phyloP scores from a whole-genome alignment of 2,329 filamentous ascomycete genomes.

The Ascomycota sp. region DNA sequence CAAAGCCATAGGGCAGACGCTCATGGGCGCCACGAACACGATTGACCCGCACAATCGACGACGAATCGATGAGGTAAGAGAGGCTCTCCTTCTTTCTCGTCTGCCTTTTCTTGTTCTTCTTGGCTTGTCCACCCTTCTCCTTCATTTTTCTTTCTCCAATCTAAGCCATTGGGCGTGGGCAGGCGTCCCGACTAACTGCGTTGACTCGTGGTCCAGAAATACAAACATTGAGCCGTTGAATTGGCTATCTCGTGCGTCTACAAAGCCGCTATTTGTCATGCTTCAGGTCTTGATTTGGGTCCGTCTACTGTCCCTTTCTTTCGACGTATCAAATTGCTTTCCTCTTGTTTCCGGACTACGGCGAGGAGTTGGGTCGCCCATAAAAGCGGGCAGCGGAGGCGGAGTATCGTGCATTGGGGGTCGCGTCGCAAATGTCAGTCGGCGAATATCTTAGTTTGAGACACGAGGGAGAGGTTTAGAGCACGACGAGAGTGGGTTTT shows the following conservation, averaged over 20 bases:
- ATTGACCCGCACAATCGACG: conserved; percentile 67
- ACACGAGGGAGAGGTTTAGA: too few species aligned
- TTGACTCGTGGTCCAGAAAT: conserved; percentile 22
- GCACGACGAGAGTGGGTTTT: too few species aligned
- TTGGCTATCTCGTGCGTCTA: background rate
- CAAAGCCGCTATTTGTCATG: background rate
- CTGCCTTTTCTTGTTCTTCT: too few species aligned
- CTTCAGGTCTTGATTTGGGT: too few species aligned
- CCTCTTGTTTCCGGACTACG: background rate
- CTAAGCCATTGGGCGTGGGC: too few species aligned
- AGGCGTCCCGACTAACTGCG: too few species aligned
- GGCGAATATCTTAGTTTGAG: too few species aligned
- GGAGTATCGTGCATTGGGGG: too few species aligned
- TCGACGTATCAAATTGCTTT: background rate
- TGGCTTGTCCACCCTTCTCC: background rate
- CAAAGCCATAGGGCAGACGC: conserved; percentile 70
- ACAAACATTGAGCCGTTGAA: conserved; percentile 18
- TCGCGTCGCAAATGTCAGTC: too few species aligned
- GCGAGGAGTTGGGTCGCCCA: background rate
- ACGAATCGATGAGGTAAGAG: conserved; percentile 76
- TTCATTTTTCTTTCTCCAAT: too few species aligned
- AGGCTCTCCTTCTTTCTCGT: too few species aligned
- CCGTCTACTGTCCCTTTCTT: background rate
- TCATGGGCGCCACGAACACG: conserved; percentile 82
- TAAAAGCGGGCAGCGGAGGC: too few species aligned